phyloP scores from a whole-genome alignment of 805 yeast genomes.

The Lachancea waltii region DNA sequence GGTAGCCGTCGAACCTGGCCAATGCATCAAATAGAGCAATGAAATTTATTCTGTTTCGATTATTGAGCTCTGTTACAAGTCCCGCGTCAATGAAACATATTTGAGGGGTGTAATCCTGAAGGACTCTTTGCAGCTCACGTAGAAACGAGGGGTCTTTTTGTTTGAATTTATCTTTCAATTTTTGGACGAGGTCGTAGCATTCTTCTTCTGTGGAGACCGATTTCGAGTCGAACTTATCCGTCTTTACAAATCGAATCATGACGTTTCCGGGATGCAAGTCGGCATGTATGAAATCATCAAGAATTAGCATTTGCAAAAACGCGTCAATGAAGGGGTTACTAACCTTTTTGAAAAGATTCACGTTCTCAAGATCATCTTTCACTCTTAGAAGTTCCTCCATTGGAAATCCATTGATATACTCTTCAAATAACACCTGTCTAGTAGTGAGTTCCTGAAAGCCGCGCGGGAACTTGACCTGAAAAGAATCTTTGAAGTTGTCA shows the following conservation, averaged over 20 bases:
- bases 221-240: constrained; percentile 30
- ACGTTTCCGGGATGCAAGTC: constrained; percentile 97
- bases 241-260: constrained; percentile 61
- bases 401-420: constrained; percentile 75
- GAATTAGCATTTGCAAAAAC: constrained; percentile 83
- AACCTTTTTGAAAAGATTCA: constrained; percentile 52
- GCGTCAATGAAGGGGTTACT: constrained; percentile 86
- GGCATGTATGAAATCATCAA: constrained; percentile 93
- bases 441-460: constrained; percentile 63
- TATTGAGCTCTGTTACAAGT: constrained; percentile 81
- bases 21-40: constrained; percentile 83
- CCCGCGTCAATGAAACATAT: constrained; percentile 92
- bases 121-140: constrained; percentile 41
- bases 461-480: constrained; percentile 72
- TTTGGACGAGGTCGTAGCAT: constrained; percentile 17
- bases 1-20: constrained; percentile 87
- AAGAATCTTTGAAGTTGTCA: constrained; percentile 51
- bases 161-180: constrained; percentile 15
- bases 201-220: constrained; percentile 25
- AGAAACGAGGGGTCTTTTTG: constrained; percentile 16
- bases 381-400: constrained; percentile 62
- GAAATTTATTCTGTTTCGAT: constrained; percentile 71
- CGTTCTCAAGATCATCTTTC: constrained; percentile 26
- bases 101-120: constrained; percentile 73
- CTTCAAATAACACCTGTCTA: constrained; percentile 75